phyloP scores from a whole-genome alignment of 768 basidiomycete genomes.

The Dendrothele bispora region DNA sequence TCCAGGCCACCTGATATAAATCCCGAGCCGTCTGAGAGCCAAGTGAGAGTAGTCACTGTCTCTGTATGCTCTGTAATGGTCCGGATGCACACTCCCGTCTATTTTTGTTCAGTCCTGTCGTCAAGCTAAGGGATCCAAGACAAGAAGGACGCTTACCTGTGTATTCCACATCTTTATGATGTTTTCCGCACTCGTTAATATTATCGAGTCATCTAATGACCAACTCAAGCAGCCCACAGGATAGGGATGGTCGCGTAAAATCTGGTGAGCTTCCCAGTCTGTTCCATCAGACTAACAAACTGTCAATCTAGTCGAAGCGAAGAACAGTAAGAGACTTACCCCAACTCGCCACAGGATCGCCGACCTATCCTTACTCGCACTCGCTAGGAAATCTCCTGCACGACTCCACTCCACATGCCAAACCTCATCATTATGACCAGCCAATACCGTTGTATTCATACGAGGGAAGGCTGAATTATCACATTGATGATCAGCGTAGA shows the following conservation, averaged over 20 bases:
- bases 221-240: constrained; percentile 84
- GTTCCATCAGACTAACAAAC: constrained; percentile 43
- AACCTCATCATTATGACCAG: constrained; percentile 89
- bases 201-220: constrained; percentile 84
- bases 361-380: constrained; percentile 81
- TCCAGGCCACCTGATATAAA: constrained; percentile 91
- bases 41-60: constrained; percentile 81
- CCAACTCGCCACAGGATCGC: constrained; percentile 89
- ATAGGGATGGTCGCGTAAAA: constrained; percentile 76
- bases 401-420: constrained; percentile 98
- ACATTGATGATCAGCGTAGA: constrained; percentile 87
- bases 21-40: constrained; percentile 86
- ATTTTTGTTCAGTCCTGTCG: constrained; percentile 6
- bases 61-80: constrained; percentile 74
- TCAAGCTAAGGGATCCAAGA: not conserved
- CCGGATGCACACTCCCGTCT: constrained; percentile 77
- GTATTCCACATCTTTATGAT: constrained; percentile 88
- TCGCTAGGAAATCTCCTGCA: constrained; percentile 81
- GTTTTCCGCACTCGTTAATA: constrained; percentile 83
- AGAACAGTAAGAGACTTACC: constrained; percentile 46
- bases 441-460: constrained; percentile 80
- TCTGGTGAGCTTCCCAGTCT: constrained; percentile 59
- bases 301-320: constrained; percentile 12
- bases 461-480: constrained; percentile 80
- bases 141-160: constrained; percentile 52